phyloP scores from a whole-genome alignment of 83 land plant species.

The Picea abies region DNA sequence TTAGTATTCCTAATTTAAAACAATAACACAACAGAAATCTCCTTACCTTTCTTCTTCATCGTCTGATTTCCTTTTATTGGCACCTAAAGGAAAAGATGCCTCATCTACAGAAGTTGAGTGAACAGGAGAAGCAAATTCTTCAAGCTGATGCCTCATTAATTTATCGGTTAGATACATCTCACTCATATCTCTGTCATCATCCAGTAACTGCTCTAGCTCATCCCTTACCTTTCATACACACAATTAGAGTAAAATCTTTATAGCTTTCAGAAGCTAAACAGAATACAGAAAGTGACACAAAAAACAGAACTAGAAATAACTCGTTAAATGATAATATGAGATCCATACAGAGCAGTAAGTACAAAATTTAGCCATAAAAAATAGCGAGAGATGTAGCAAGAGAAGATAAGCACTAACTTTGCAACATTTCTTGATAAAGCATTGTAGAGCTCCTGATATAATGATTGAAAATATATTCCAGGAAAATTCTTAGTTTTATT shows the following conservation, averaged over 20 bases:
- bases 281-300: neutral
- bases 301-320: neutral
- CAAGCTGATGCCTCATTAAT: conserved; percentile 24
- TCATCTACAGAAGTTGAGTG: neutral
- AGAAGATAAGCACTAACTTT: neutral
- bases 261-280: neutral
- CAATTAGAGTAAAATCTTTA: neutral
- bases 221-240: conserved; percentile 43
- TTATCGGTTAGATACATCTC: conserved; percentile 62
- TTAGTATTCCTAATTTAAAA: neutral
- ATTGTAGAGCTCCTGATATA: neutral
- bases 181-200: conserved; percentile 66
- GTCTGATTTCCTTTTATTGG: neutral
- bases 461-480: neutral
- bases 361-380: neutral
- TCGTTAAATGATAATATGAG: conserved; percentile 11
- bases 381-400: neutral
- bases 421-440: neutral
- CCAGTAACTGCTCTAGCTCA: conserved; percentile 63
- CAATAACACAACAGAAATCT: neutral
- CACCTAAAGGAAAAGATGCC: neutral
- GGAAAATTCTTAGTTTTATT: neutral
- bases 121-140: neutral
- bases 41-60: neutral
- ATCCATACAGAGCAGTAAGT: neutral